Percentiles rank a stretch among this genome's conserved stretches.
phyloP scores from a whole-genome alignment of 495 filamentous ascomycete genomes.

The Cladorrhinum samala region DNA sequence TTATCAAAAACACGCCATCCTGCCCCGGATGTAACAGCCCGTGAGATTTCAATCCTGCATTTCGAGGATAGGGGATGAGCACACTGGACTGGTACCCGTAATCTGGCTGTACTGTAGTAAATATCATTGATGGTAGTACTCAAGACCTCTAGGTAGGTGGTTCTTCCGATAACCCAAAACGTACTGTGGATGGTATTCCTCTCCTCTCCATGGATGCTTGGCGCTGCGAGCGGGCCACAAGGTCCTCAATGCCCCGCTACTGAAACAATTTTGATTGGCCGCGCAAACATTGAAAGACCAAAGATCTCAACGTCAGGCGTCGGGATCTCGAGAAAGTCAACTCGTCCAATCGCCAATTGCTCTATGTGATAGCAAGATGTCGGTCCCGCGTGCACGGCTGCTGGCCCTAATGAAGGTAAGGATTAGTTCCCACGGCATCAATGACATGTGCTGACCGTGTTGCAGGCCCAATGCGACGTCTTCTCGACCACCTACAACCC shows the following conservation, averaged over 20 bases:
- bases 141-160: too few relatives aligned
- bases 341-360: constrained; percentile 1
- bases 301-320: constrained; percentile 16
- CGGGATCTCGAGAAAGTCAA: neutral
- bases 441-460: constrained; percentile 4
- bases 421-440: neutral
- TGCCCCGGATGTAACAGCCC: neutral
- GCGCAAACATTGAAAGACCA: neutral
- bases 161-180: too few relatives aligned
- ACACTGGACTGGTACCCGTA: too few relatives aligned
- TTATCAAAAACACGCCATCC: neutral
- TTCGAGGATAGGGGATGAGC: neutral
- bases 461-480: constrained; percentile 81
- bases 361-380: constrained; percentile 50
- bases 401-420: constrained; percentile 73
- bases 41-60: neutral
- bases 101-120: too few relatives aligned
- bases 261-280: constrained; percentile 6
- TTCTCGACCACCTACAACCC: constrained; percentile 92
- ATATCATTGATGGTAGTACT: too few relatives aligned
- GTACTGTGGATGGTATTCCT: too few relatives aligned
- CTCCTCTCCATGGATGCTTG: too few relatives aligned
- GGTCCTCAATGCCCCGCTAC: neutral
- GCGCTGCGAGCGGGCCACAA: neutral
- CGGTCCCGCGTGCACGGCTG: constrained; percentile 64